phyloP scores from a whole-genome alignment of 371 early-diverging fungal species.

The Rhizopus arrhizus region DNA sequence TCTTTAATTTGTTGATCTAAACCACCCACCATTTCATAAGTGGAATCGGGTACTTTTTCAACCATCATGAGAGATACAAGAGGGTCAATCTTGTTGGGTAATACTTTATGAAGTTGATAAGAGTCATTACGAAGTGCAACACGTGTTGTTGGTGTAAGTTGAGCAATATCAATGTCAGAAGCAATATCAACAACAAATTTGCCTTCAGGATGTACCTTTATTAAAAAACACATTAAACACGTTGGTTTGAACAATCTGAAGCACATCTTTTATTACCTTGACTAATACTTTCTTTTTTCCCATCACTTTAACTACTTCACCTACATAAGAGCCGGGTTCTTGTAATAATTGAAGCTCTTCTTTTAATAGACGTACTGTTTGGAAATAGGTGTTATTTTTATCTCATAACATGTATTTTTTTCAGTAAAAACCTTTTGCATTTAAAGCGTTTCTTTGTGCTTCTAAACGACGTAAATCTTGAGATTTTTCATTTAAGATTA shows the following conservation, averaged over 20 bases:
- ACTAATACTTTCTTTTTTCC: slow-evolving; percentile 99
- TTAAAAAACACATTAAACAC: not conserved
- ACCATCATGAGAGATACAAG: slow-evolving; percentile 99
- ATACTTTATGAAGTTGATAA: slow-evolving; percentile 99
- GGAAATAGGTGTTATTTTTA: not conserved
- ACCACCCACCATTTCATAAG: slow-evolving; percentile 99
- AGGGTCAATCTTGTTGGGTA: slow-evolving; percentile 99
- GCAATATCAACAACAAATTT: slow-evolving; percentile 98
- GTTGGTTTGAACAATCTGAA: not conserved
- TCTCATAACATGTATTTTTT: not conserved
- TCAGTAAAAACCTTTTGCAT: slow-evolving; percentile 88
- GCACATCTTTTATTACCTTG: slow-evolving; percentile 64
- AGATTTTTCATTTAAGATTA: slow-evolving; percentile 84
- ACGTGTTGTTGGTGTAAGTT: slow-evolving; percentile 93
- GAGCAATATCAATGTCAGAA: slow-evolving; percentile 87
- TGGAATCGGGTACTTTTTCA: slow-evolving; percentile 99
- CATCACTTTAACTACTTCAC: slow-evolving; percentile 99
- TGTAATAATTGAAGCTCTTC: slow-evolving; percentile 98
- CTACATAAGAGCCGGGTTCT: slow-evolving; percentile 98
- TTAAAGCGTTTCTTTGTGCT: slow-evolving; percentile 97
- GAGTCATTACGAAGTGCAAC: slow-evolving; percentile 97
- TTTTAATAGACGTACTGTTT: slow-evolving; percentile 91
- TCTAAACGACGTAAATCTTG: slow-evolving; percentile 97
- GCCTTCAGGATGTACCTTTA: slow-evolving; percentile 95
- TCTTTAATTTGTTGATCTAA: slow-evolving; percentile 99